Percentiles rank a stretch among this genome's conserved stretches.
Evolutionary conservation across 2,329 filamentous ascomycete species (phyloP).

Genomic region (Pseudocercospora macadamiae): DNA sequence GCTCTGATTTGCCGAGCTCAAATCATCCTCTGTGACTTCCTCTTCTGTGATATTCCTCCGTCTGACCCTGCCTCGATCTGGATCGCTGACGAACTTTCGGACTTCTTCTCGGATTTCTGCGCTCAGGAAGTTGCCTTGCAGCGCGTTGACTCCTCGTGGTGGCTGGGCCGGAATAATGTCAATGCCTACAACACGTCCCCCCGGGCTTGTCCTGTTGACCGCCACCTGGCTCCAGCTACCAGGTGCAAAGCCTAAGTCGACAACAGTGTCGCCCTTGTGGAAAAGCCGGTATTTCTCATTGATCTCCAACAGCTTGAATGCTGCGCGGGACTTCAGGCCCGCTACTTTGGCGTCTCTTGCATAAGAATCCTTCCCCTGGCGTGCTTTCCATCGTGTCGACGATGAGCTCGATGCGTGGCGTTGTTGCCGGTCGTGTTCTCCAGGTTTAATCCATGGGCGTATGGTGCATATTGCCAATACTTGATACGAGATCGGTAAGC

Average conservation of each 20-base stretch:
- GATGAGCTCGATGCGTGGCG: slow-evolving; percentile 50
- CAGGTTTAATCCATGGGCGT: background rate
- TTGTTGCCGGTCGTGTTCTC: background rate
- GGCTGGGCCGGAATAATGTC: slow-evolving; percentile 93
- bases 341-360: slow-evolving; percentile 75
- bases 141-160: slow-evolving; percentile 85
- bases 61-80: slow-evolving; percentile 58
- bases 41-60: slow-evolving; percentile 32
- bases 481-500: background rate
- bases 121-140: slow-evolving; percentile 91
- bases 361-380: slow-evolving; percentile 74
- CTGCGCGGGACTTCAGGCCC: slow-evolving; percentile 84
- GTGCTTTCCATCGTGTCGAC: slow-evolving; percentile 78
- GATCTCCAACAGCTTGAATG: slow-evolving; percentile 91
- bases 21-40: slow-evolving; percentile 42
- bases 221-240: slow-evolving; percentile 77
- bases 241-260: slow-evolving; percentile 83
- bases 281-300: slow-evolving; percentile 82
- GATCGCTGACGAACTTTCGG: slow-evolving; percentile 71
- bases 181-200: slow-evolving; percentile 78
- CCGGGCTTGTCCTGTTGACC: slow-evolving; percentile 72
- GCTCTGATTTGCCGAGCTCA: slow-evolving; percentile 53
- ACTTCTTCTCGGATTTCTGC: slow-evolving; percentile 74
- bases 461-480: background rate
- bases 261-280: slow-evolving; percentile 76